These are phyloP conservation scores for Termitomyces sp. DNA, from an alignment of 768 basidiomycete genomes.

Conservation along the genomic window DNA sequence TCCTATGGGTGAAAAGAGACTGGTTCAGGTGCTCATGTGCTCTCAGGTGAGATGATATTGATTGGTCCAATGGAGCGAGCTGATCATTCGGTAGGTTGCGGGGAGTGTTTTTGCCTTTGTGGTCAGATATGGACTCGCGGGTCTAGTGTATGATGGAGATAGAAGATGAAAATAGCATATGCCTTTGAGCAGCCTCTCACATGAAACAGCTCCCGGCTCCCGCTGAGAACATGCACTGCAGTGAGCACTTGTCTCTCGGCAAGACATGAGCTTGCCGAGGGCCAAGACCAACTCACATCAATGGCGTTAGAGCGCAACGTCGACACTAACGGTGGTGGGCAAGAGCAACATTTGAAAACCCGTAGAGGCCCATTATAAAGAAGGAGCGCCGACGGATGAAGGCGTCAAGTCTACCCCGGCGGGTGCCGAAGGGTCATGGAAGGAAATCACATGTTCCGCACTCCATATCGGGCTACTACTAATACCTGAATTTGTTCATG, in stretches of 20 bases:
- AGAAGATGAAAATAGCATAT: conserved; percentile 48
- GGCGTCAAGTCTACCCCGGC: conserved; percentile 7
- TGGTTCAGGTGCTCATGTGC: conserved; percentile 70
- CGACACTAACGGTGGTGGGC: background rate
- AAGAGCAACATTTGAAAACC: background rate
- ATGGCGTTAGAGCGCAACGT: background rate
- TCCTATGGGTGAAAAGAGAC: conserved; percentile 78
- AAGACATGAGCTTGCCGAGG: background rate
- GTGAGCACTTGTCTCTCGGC: background rate
- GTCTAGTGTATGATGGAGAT: conserved; percentile 90
- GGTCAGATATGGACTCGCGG: conserved; percentile 86
- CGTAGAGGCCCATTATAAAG: no score
- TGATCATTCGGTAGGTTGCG: conserved; percentile 39
- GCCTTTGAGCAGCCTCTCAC: conserved; percentile 1
- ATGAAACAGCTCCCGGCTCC: conserved; percentile 4
- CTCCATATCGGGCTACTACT: conserved; percentile 18
- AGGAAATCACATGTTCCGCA: conserved; percentile 45
- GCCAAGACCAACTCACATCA: background rate
- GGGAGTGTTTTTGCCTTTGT: conserved; percentile 83
- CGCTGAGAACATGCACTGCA: background rate
- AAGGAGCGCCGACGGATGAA: conserved; percentile 20
- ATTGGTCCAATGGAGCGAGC: background rate
- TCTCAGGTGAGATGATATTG: conserved; percentile 52
- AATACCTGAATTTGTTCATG: conserved; percentile 17
- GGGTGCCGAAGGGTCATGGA: conserved; percentile 5